Base-by-base conservation (phyloP, 352 stramenopile genomes). In the Pythium aristosporum region DNA sequence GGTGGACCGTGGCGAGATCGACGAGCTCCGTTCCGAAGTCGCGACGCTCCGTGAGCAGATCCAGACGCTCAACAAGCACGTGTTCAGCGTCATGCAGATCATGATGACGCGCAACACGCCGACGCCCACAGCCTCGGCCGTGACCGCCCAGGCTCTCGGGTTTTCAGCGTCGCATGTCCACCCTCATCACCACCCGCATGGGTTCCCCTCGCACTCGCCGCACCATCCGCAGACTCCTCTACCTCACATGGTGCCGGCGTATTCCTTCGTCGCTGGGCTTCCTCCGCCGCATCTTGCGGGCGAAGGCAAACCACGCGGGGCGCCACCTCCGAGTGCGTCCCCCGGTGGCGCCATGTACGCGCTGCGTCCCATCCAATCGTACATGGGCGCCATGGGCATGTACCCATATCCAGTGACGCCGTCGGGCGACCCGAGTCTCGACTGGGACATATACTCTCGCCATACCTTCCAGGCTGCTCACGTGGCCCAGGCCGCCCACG, bases 1-100 rank as follows among this genome's bases (percentile, higher is more conserved):
- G 5, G 75, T 89, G 34, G 79, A 92, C 28, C 76, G 81, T 30
- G 76, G 69, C 15, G 85, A 94, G 69, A 79, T 94, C n/a, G 83
- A 94, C 2, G 80, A 89, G 32, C 64, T 94, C 5, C 73, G 74
- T 8, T 52, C 64, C 5, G 80, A 94, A 60, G 81, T 94, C 21
- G 61, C 42, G 0, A 69, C 57, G 15, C 63, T 94, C 30, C 74
- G 81, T 3, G 76, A 89, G 6, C 82, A 93, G 34, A 77, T 93
- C 63, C 77, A 80, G 69, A 82, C 82, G 64, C 71, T 93, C 62
- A 91, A 88, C 65, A 78, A 82, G 61, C 75, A 86, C 56, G 72
- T 92, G 37, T 68, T 71, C 20, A 69, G 65, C 11, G 67, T 92
- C 47, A 72, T 90, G 67, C 79, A 92, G 30, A 72, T 76, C 23